Percentiles rank a stretch among this genome's conserved stretches.
Conservation (phyloP, 768 basidiomycete species). For the Pulveroboletus sp. region DNA sequence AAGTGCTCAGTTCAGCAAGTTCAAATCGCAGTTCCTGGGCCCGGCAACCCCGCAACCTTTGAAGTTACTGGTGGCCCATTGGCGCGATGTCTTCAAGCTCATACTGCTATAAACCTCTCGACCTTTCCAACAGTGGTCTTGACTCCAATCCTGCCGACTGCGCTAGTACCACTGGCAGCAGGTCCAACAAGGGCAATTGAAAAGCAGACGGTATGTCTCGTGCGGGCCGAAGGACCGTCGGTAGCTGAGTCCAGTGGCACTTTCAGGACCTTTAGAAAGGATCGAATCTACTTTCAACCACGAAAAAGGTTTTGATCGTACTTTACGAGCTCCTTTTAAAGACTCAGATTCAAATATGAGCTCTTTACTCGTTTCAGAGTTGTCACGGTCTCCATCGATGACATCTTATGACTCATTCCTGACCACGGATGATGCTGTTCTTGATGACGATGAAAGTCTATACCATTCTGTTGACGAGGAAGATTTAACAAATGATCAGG, state of each 20-base stretch:
- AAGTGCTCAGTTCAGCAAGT: constrained; percentile 4
- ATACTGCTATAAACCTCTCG: constrained; percentile 5
- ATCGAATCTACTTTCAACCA: neutral
- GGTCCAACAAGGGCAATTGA: constrained; percentile 19
- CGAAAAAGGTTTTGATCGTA: neutral
- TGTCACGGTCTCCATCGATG: constrained; percentile 2
- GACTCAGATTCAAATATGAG: constrained; percentile 7
- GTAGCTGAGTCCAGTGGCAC: neutral
- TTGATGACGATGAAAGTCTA: constrained; percentile 12
- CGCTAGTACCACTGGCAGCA: neutral
- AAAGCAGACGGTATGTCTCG: constrained; percentile 15
- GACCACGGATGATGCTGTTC: neutral
- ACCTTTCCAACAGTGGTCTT: constrained; percentile 2
- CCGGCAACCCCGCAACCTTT: constrained; percentile 7
- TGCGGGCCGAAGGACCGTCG: neutral
- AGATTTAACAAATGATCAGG: constrained; percentile 2
- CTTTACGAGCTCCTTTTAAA: neutral
- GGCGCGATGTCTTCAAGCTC: constrained; percentile 12
- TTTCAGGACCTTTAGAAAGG: constrained; percentile 10
- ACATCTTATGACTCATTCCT: neutral
- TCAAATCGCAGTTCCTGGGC: constrained; percentile 14
- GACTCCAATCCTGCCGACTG: neutral
- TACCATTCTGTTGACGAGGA: constrained; percentile 15
- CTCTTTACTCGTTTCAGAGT: neutral
- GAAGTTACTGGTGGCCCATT: neutral